Conservation (phyloP, 2,329 filamentous ascomycete genomes). For the Penicillium sp. region DNA sequence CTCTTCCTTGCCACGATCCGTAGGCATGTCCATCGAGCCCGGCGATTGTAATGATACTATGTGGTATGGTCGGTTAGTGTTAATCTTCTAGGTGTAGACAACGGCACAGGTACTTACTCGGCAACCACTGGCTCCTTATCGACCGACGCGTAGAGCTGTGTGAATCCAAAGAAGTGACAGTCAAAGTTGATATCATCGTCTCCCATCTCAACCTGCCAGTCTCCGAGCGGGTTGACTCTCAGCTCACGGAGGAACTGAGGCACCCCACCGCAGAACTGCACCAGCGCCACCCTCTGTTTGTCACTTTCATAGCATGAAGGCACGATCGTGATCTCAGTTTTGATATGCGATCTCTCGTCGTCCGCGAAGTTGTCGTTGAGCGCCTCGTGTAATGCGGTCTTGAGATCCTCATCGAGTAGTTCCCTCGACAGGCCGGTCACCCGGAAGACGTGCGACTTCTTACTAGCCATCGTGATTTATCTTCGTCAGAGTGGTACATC, state of each 20-base stretch:
- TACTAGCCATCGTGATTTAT: conserved; percentile 7
- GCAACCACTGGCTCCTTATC: conserved; percentile 10
- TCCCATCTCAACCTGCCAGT: conserved; percentile 15
- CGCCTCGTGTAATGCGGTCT: conserved; percentile 7
- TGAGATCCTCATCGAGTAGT: conserved; percentile 3
- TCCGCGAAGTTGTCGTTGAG: conserved; percentile 9
- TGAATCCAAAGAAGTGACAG: conserved; percentile 15
- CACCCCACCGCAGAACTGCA: conserved; percentile 10
- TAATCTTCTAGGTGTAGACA: background rate
- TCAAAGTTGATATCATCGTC: conserved; percentile 15
- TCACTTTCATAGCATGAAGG: conserved; percentile 14
- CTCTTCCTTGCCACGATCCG: conserved; percentile 32
- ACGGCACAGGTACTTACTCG: conserved; percentile 2
- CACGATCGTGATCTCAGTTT: conserved; percentile 6
- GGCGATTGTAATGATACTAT: background rate
- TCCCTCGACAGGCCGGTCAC: conserved; percentile 12
- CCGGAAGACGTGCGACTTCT: conserved; percentile 12
- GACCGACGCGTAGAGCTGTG: conserved; percentile 10
- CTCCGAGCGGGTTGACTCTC: conserved; percentile 7
- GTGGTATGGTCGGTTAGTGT: background rate
- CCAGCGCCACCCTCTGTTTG: conserved; percentile 7
- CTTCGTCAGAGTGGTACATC: background rate
- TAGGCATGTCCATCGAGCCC: conserved; percentile 32
- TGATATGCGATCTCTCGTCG: conserved; percentile 10
- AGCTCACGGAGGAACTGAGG: conserved; percentile 8